These are phyloP conservation scores for Dioszegia hungarica DNA, from an alignment of 768 basidiomycete genomes.

Conservation along the genomic window DNA sequence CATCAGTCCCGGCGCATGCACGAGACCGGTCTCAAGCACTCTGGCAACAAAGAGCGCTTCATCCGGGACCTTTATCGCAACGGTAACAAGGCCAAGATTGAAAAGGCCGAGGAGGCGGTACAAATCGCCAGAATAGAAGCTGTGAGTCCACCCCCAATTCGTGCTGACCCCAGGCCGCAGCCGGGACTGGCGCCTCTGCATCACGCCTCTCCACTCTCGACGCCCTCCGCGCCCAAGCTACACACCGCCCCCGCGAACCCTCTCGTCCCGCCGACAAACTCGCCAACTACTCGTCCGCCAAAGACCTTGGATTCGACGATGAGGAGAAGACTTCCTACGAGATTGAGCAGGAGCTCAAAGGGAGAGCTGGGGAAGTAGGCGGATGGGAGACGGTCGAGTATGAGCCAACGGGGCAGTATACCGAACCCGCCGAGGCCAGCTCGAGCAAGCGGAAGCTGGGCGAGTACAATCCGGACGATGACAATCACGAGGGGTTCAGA, in stretches of 20 bases:
- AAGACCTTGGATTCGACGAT: conserved; percentile 69
- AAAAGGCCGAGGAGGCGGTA: conserved; percentile 61
- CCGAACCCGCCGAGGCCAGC: background rate
- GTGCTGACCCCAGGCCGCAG: background rate
- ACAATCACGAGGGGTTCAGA: conserved; percentile 37
- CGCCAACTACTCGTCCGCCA: conserved; percentile 82
- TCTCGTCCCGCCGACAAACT: conserved; percentile 52
- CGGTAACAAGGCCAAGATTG: conserved; percentile 55
- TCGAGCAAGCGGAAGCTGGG: conserved; percentile 17
- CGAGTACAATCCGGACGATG: conserved; percentile 23
- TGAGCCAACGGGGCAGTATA: conserved; percentile 7
- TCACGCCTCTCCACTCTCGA: conserved; percentile 3
- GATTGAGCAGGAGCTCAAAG: conserved; percentile 52
- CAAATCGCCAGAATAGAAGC: conserved; percentile 83
- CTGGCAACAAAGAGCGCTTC: conserved; percentile 88
- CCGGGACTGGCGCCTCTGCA: background rate
- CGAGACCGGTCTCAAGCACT: conserved; percentile 87
- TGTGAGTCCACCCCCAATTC: conserved; percentile 50
- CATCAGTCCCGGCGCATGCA: conserved; percentile 78
- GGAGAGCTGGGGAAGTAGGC: conserved; percentile 18
- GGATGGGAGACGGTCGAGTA: conserved; percentile 18
- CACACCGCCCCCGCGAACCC: conserved; percentile 50
- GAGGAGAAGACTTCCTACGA: conserved; percentile 65
- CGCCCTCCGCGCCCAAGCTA: conserved; percentile 46
- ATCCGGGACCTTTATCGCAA: conserved; percentile 88